Percentiles rank a stretch among this genome's conserved stretches.
phyloP scores from a whole-genome alignment of 495 filamentous ascomycete species.

The Choiromyces venosus region DNA sequence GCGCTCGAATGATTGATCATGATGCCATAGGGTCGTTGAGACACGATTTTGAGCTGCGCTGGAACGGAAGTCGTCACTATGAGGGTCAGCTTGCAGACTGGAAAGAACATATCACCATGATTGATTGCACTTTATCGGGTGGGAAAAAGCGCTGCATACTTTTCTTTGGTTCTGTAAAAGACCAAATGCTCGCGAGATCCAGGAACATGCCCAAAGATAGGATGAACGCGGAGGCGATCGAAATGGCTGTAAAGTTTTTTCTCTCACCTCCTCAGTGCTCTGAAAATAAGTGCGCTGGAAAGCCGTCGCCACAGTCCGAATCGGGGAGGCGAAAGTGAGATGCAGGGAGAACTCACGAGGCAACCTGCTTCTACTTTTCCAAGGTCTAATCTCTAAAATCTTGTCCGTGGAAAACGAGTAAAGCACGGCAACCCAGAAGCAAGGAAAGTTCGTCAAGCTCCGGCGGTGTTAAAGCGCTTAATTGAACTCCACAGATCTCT shows the following conservation, averaged over 20 bases:
- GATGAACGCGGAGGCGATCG: slow-evolving; percentile 59
- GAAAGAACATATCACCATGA: background rate
- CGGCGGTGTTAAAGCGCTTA: slow-evolving; percentile 43
- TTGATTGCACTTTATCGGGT: too few species aligned
- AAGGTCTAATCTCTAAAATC: slow-evolving; percentile 53
- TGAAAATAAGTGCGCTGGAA: too few species aligned
- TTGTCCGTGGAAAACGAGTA: slow-evolving; percentile 49
- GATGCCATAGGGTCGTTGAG: slow-evolving; percentile 61
- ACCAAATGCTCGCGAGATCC: slow-evolving; percentile 59
- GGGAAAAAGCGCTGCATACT: background rate
- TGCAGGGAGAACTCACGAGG: slow-evolving; percentile 14
- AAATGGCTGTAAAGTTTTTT: slow-evolving; percentile 58
- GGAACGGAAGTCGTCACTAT: slow-evolving; percentile 48
- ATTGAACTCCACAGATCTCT: slow-evolving; percentile 46
- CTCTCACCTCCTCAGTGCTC: background rate
- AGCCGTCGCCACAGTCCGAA: too few species aligned
- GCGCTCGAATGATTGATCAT: slow-evolving; percentile 59
- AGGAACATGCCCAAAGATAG: slow-evolving; percentile 56
- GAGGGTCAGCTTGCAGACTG: too few species aligned
- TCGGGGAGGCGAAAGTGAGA: background rate
- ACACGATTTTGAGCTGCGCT: slow-evolving; percentile 52
- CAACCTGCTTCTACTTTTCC: slow-evolving; percentile 45
- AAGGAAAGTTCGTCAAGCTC: slow-evolving; percentile 48
- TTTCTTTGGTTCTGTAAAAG: slow-evolving; percentile 50
- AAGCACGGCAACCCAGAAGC: slow-evolving; percentile 47